These are phyloP conservation scores for Prunus yedoensis DNA, from an alignment of 331 rosid genomes.

Conservation along the genomic window DNA sequence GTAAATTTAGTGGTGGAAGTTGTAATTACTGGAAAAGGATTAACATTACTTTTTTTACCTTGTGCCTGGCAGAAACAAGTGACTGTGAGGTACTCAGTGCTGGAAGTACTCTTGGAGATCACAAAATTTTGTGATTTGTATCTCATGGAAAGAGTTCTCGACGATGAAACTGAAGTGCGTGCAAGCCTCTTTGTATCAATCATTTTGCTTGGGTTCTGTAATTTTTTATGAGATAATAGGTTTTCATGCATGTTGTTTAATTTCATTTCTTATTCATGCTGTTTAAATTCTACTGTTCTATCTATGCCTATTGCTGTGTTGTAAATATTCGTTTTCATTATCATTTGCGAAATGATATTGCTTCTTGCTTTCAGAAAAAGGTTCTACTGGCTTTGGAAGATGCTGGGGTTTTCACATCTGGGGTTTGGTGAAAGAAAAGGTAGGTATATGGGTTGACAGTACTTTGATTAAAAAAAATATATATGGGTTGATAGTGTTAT, in stretches of 20 bases:
- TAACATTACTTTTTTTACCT: conserved; percentile 20
- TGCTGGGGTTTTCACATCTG: conserved; percentile 87
- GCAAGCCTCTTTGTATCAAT: conserved; percentile 11
- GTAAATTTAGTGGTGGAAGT: conserved; percentile 18
- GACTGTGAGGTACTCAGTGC: conserved; percentile 78
- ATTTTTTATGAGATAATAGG: conserved; percentile 21
- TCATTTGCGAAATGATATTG: conserved; percentile 10
- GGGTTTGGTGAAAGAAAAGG: conserved; percentile 97
- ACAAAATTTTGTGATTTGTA: conserved; percentile 88
- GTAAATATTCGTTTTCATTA: not conserved
- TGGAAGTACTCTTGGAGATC: conserved; percentile 81
- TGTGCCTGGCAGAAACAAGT: conserved; percentile 68
- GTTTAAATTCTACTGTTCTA: not conserved
- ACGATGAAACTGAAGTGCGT: conserved; percentile 87
- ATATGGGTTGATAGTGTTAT: not conserved
- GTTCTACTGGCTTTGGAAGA: conserved; percentile 83
- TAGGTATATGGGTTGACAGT: conserved; percentile 11
- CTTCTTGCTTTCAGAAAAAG: conserved; percentile 61
- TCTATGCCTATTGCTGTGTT: not conserved
- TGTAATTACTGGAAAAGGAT: conserved; percentile 17
- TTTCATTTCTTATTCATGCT: not conserved
- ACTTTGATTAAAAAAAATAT: too few relatives aligned
- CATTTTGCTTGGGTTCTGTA: conserved; percentile 2
- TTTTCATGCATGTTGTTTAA: not conserved
- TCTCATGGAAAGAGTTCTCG: conserved; percentile 92